Conservation (phyloP, 148 eudicot species). For the Rhododendron simsii region DNA sequence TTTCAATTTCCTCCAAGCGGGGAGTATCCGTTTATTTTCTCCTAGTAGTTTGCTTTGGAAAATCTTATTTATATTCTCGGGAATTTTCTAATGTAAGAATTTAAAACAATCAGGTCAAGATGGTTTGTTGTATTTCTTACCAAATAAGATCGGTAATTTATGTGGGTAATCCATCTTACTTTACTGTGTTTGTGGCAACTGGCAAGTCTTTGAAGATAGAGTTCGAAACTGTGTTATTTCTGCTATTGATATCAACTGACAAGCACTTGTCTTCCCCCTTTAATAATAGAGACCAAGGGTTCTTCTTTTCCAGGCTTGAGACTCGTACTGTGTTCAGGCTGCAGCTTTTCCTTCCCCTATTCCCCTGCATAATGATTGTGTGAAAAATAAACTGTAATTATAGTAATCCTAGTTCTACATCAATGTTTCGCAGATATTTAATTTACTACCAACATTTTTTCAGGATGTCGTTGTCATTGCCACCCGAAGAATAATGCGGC, state of each 20-base stretch:
- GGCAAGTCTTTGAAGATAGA: not conserved
- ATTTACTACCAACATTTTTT: not conserved
- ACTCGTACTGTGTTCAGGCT: not conserved
- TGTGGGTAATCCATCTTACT: not conserved
- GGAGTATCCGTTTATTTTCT: not conserved
- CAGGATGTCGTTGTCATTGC: slow-evolving; percentile 82
- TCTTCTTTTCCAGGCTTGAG: not conserved
- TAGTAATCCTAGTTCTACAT: not conserved
- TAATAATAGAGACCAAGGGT: not conserved
- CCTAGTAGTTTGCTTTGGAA: not conserved
- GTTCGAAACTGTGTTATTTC: not conserved
- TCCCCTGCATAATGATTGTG: not conserved
- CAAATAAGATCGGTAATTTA: not conserved
- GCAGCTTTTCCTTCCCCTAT: not conserved
- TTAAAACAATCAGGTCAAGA: not conserved
- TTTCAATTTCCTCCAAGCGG: not conserved
- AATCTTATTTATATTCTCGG: not conserved
- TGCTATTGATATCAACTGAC: not conserved
- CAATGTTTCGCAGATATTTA: not conserved
- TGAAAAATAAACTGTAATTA: not conserved
- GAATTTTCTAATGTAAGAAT: not conserved
- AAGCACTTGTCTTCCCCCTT: not conserved
- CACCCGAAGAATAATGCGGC: slow-evolving; percentile 67
- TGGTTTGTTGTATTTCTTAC: not conserved
- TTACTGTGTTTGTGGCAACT: not conserved